Conservation (phyloP, 495 filamentous ascomycete genomes). For the Podospora comata region DNA sequence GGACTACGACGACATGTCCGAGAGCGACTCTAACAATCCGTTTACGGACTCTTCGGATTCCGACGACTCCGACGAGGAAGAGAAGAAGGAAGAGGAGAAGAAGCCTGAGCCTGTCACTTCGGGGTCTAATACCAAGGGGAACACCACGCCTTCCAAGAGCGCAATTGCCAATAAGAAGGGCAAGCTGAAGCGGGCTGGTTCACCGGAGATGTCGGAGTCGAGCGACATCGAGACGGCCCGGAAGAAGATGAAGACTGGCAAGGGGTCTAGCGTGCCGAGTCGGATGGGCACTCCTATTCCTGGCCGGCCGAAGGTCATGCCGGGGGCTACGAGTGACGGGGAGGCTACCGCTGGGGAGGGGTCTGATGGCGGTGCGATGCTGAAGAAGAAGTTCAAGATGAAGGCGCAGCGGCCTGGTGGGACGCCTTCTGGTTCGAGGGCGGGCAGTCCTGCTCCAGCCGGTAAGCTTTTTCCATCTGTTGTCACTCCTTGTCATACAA, state of each 20-base stretch:
- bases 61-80: slow-evolving; percentile 41
- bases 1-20: slow-evolving; percentile 76
- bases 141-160: slow-evolving; percentile 70
- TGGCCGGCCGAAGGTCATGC: slow-evolving; percentile 52
- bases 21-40: slow-evolving; percentile 55
- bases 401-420: slow-evolving; percentile 35
- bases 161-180: slow-evolving; percentile 55
- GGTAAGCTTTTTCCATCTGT: slow-evolving; percentile 18
- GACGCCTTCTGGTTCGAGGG: slow-evolving; percentile 54
- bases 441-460: slow-evolving; percentile 46
- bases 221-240: slow-evolving; percentile 85
- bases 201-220: slow-evolving; percentile 79
- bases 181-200: slow-evolving; percentile 80
- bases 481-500: background rate
- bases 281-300: slow-evolving; percentile 54
- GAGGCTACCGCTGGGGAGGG: slow-evolving; percentile 75
- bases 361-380: slow-evolving; percentile 62
- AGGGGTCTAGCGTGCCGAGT: slow-evolving; percentile 44
- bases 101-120: slow-evolving; percentile 64
- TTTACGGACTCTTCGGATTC: slow-evolving; percentile 48
- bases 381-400: slow-evolving; percentile 65
- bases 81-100: slow-evolving; percentile 68
- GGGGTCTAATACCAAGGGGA: slow-evolving; percentile 64
- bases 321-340: slow-evolving; percentile 72
- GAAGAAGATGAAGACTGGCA: slow-evolving; percentile 81